These are phyloP conservation scores for Leucaena leucocephala DNA, from an alignment of 306 rosid species.

Conservation along the genomic window DNA sequence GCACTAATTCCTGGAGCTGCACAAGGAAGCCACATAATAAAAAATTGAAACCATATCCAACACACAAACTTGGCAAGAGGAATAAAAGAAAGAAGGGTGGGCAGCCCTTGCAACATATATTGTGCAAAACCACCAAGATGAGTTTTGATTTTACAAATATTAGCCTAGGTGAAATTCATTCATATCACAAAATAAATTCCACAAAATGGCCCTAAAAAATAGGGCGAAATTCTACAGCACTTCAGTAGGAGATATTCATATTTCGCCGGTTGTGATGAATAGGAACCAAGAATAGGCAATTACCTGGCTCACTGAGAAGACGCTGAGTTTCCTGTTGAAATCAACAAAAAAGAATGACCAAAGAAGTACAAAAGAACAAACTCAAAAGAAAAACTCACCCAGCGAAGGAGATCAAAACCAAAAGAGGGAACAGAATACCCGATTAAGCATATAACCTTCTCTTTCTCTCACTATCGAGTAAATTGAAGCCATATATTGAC, in stretches of 20 bases:
- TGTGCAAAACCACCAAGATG: neutral
- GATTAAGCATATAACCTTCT: neutral
- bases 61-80: too few relatives aligned
- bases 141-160: neutral
- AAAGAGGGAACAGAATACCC: neutral
- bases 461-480: neutral
- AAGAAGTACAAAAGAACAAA: conserved; percentile 15
- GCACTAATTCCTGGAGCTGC: conserved; percentile 98
- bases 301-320: conserved; percentile 94
- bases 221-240: conserved; percentile 3
- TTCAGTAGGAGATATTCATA: neutral
- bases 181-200: conserved; percentile 4
- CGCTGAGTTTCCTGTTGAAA: conserved; percentile 90
- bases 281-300: conserved; percentile 3
- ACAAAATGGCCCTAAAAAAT: neutral
- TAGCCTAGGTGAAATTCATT: neutral
- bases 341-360: conserved; percentile 25
- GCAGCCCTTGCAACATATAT: conserved; percentile 4
- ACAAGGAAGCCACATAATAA: conserved; percentile 37
- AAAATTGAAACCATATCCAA: conserved; percentile 18
- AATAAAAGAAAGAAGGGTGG: conserved; percentile 6
- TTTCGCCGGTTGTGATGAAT: neutral
- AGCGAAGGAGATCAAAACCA: conserved; percentile 27
- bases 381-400: conserved; percentile 29
- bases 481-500: neutral